phyloP scores from a whole-genome alignment of 2,329 filamentous ascomycete genomes.

The Cryphonectria japonica region DNA sequence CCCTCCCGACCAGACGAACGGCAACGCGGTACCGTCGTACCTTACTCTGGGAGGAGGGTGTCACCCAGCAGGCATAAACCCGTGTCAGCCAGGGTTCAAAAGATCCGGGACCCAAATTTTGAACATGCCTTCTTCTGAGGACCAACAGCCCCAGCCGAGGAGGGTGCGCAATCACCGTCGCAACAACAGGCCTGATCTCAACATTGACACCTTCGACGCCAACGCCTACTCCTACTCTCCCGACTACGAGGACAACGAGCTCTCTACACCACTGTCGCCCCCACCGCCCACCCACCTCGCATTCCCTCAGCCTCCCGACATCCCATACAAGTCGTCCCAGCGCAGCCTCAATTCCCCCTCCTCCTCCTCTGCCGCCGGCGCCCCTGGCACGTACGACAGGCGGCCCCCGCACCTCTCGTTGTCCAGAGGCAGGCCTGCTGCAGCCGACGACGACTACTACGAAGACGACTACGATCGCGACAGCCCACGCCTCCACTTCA shows the following conservation, averaged over 20 bases:
- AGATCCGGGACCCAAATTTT: background rate
- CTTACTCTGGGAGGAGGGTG: background rate
- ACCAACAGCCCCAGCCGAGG: conserved; percentile 8
- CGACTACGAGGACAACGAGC: conserved; percentile 18
- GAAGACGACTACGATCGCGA: conserved; percentile 35
- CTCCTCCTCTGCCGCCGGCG: conserved; percentile 30
- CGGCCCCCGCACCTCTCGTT: conserved; percentile 35
- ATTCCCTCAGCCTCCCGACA: conserved; percentile 12
- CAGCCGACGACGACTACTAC: conserved; percentile 25
- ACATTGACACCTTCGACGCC: conserved; percentile 38
- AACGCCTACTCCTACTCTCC: conserved; percentile 11
- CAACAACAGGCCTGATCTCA: conserved; percentile 43
- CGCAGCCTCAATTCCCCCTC: conserved; percentile 29
- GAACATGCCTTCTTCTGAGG: conserved; percentile 1
- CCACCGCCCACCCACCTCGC: conserved; percentile 18
- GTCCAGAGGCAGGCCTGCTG: conserved; percentile 32
- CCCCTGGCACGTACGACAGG: conserved; percentile 17
- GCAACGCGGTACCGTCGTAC: background rate
- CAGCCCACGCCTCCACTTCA: conserved; percentile 16
- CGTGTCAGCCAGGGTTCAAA: conserved; percentile 2
- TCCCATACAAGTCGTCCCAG: conserved; percentile 28
- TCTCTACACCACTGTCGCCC: conserved; percentile 26
- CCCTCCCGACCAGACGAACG: background rate
- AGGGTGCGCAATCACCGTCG: conserved; percentile 30
- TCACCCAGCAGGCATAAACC: conserved; percentile 4